These are phyloP conservation scores for Alternaria tenuissima DNA, from an alignment of 2,329 filamentous ascomycete genomes.

Conservation along the genomic window DNA sequence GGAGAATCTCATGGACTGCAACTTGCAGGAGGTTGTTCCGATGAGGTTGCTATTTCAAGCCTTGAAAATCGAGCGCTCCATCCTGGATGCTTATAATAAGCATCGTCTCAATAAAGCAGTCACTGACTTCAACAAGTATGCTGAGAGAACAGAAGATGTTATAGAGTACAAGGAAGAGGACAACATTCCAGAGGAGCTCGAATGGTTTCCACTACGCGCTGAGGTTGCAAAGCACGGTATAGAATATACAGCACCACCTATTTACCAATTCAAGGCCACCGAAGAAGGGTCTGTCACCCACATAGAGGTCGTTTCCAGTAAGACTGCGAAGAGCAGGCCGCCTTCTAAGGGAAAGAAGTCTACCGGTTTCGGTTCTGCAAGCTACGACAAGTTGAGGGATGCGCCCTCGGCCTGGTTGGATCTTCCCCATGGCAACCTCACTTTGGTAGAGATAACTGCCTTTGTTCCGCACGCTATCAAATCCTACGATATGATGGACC, in stretches of 20 bases:
- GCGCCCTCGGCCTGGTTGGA: constrained; percentile 25
- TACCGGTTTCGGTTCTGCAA: background rate
- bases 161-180: constrained; percentile 13
- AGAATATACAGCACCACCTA: background rate
- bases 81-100: constrained; percentile 23
- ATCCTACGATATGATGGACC: constrained; percentile 33
- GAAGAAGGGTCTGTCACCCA: background rate
- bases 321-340: background rate
- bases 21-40: background rate
- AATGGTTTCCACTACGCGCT: constrained; percentile 18
- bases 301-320: background rate
- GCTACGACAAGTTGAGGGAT: constrained; percentile 24
- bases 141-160: background rate
- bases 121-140: constrained; percentile 1
- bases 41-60: constrained; percentile 8
- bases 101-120: constrained; percentile 18
- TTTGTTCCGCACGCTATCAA: constrained; percentile 37
- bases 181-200: constrained; percentile 14
- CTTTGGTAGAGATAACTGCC: constrained; percentile 32
- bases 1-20: constrained; percentile 8
- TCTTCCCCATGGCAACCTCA: constrained; percentile 36
- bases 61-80: constrained; percentile 6
- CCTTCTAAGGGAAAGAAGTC: background rate
- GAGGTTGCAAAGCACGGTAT: constrained; percentile 4
- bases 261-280: constrained; percentile 11